phyloP scores from a whole-genome alignment of 176 grass and related monocot species.

The Juncus inflexus region DNA sequence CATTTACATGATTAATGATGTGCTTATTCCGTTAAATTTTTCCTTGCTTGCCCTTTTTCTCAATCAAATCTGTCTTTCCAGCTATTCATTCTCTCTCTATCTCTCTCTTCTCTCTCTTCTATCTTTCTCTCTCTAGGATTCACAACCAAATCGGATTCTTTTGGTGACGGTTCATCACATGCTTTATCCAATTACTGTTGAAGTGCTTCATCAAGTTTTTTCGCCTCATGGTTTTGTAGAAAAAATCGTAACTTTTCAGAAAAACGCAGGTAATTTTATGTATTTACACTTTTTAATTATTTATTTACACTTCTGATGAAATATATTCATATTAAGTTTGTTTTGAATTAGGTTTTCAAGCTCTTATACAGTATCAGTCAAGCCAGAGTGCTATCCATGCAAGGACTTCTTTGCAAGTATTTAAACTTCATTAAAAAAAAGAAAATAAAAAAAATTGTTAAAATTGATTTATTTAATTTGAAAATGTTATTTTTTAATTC shows the following conservation, averaged over 20 bases:
- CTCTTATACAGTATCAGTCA: constrained; percentile 47
- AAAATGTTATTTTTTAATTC: constrained; percentile 7
- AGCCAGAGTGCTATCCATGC: constrained; percentile 51
- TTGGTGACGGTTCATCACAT: constrained; percentile 53
- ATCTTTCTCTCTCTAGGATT: constrained; percentile 44
- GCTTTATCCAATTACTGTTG: constrained; percentile 57
- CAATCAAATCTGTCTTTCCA: constrained; percentile 12
- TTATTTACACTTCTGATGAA: neutral
- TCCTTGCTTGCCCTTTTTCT: neutral
- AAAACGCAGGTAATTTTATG: constrained; percentile 38
- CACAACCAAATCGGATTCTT: constrained; percentile 48
- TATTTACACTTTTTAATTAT: neutral
- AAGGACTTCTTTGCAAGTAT: constrained; percentile 50
- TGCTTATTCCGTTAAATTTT: constrained; percentile 24
- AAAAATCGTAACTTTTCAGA: constrained; percentile 55
- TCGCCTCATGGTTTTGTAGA: constrained; percentile 51
- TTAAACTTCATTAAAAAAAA: constrained; percentile 1
- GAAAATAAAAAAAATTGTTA: too few relatives aligned
- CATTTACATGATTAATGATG: neutral
- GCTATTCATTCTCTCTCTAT: constrained; percentile 33
- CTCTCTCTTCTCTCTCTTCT: constrained; percentile 24
- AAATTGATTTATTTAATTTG: neutral
- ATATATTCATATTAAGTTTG: neutral
- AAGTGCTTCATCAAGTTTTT: constrained; percentile 57
- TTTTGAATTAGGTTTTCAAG: constrained; percentile 45